Evolutionary conservation across 192 early-diverging fungal species (phyloP), one percentile per base, ranked within the genome.

Genomic region (Powellomyces hirtus): DNA sequence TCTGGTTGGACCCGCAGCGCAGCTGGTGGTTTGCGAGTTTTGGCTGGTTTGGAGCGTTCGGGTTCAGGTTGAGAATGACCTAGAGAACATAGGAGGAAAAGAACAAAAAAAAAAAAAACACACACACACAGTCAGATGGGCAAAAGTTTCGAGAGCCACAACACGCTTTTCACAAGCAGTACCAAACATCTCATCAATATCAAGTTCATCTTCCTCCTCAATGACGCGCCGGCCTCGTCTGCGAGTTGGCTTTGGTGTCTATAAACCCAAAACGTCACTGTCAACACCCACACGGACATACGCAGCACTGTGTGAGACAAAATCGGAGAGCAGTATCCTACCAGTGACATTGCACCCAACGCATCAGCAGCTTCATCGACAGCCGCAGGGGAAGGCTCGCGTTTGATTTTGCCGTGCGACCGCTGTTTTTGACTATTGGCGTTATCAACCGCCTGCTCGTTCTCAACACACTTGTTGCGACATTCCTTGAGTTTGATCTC

Each of bases 401-500:
- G 18, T 38, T 61, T 2, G 2, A 13, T 30, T 38, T 4, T 40
- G 40, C 40, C 22, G 22, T 30, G 18, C 10, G 38, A 40, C 3
- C 38, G 31, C 4, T 10, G 35, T 29, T n/a, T 38, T 38, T 40
- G n/a, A 8, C 40, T 61, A 5, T 31, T 5, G n/a, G 70, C 70
- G 11, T 49, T 56, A 18, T 27, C n/a, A n/a, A 56, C 65, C 1
- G 72, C 58, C 40, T 75, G 74, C 44, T 87, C 80, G 55, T 90
- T 87, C 64, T 89, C 89, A 11, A 84, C 66, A 33, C 86, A 81
- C 64, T 86, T 88, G 46, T 83, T 87, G 22, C 87, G 86, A 20
- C 84, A 77, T 62, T 94, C 85, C 38, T 84, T 78, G 10, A 99
- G 79, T 73, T 89, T 93, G 24, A 68, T 42, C 57, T 94, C 94